Conservation (phyloP, 805 yeast genomes). For the Yamadazyma nakazawae region DNA sequence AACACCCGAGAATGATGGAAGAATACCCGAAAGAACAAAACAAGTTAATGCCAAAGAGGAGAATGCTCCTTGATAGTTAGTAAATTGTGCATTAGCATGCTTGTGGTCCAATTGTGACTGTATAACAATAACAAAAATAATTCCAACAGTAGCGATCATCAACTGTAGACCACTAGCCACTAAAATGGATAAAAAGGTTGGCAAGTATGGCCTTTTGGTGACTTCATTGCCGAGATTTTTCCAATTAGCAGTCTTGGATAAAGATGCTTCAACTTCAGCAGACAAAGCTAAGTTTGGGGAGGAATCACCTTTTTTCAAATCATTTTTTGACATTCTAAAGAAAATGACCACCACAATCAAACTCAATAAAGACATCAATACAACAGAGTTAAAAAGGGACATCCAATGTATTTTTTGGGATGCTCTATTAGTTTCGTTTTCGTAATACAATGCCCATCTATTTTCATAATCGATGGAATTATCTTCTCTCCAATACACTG, state of each 20-base stretch:
- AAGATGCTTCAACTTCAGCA: conserved; percentile 6
- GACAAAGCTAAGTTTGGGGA: conserved; percentile 13
- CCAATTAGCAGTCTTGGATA: conserved; percentile 36
- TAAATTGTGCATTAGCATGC: conserved; percentile 44
- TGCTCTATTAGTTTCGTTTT: conserved; percentile 47
- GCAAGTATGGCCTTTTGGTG: conserved; percentile 47
- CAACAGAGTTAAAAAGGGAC: conserved; percentile 67
- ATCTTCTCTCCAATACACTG: conserved; percentile 89
- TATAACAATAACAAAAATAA: conserved; percentile 49
- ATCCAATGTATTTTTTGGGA: conserved; percentile 67
- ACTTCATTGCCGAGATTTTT: conserved; percentile 53
- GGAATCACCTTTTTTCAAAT: conserved; percentile 1
- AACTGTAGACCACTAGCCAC: conserved; percentile 77
- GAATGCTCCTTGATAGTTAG: conserved; percentile 64
- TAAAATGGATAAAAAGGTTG: conserved; percentile 50
- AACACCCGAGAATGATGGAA: conserved; percentile 72
- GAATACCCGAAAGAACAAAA: conserved; percentile 66
- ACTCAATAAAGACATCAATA: conserved; percentile 58
- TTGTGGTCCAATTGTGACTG: conserved; percentile 25
- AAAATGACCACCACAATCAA: conserved; percentile 64
- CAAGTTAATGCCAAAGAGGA: conserved; percentile 52
- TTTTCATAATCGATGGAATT: conserved; percentile 57
- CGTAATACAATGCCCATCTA: conserved; percentile 72
- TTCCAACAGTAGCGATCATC: conserved; percentile 59
- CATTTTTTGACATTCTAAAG: conserved; percentile 40